Evolutionary conservation across 2,329 filamentous ascomycete species (phyloP).

Genomic region (Trichoderma oligosporum): DNA sequence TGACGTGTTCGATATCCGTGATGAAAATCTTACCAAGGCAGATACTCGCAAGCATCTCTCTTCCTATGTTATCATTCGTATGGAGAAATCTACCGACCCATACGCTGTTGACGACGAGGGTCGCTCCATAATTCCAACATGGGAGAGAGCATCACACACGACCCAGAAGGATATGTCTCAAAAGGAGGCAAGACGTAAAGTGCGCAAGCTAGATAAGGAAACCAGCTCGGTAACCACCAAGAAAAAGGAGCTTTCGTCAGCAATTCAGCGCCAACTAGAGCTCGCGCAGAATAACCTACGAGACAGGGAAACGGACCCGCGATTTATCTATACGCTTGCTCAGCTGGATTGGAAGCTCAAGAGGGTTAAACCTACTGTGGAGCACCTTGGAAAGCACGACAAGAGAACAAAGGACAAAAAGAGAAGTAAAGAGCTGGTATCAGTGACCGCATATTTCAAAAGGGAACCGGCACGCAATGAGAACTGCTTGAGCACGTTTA

Average conservation of each 20-base stretch:
- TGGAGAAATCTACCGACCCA: constrained; percentile 38
- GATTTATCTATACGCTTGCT: constrained; percentile 40
- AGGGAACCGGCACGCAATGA: constrained; percentile 35
- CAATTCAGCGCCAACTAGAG: constrained; percentile 43
- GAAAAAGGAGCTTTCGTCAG: constrained; percentile 34
- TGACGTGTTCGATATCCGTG: constrained; percentile 37
- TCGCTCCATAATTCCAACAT: constrained; percentile 33
- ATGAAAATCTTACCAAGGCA: constrained; percentile 36
- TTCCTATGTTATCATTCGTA: constrained; percentile 39
- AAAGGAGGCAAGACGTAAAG: constrained; percentile 34
- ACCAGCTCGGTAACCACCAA: constrained; percentile 35
- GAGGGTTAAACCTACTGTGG: constrained; percentile 23
- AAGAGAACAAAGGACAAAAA: constrained; percentile 23
- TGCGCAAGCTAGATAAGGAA: constrained; percentile 37
- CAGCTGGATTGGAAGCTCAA: constrained; percentile 43
- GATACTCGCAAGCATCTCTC: constrained; percentile 40
- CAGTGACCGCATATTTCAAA: constrained; percentile 47
- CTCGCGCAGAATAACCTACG: constrained; percentile 35
- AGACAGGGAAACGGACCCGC: constrained; percentile 34
- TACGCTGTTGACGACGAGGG: constrained; percentile 38
- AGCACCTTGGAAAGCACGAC: constrained; percentile 21
- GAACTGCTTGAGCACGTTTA: constrained; percentile 30
- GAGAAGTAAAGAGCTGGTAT: constrained; percentile 32
- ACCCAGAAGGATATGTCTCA: constrained; percentile 38
- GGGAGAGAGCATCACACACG: constrained; percentile 37